These are phyloP conservation scores for Camelina sativa DNA, from an alignment of 345 rosid species.

Conservation along the genomic window DNA sequence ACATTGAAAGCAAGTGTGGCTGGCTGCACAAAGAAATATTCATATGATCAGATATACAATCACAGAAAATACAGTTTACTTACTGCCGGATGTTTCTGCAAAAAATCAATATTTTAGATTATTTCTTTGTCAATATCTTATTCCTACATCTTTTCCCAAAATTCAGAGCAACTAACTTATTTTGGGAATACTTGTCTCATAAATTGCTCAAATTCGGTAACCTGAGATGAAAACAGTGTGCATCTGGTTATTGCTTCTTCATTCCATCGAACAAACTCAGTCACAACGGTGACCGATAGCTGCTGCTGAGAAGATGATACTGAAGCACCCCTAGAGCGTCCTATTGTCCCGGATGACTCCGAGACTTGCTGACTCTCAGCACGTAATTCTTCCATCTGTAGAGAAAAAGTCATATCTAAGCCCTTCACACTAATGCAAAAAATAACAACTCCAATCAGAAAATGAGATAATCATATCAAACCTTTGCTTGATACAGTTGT, in stretches of 20 bases:
- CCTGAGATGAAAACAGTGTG: slow-evolving; percentile 87
- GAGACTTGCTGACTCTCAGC: slow-evolving; percentile 78
- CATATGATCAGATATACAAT: slow-evolving; percentile 27
- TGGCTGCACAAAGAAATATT: slow-evolving; percentile 59
- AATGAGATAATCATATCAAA: slow-evolving; percentile 37
- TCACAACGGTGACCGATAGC: slow-evolving; percentile 97
- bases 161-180: slow-evolving; percentile 21
- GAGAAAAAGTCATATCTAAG: slow-evolving; percentile 33
- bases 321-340: slow-evolving; percentile 91
- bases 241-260: slow-evolving; percentile 99
- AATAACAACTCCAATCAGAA: slow-evolving; percentile 15
- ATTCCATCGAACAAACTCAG: slow-evolving; percentile 97
- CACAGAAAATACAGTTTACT: slow-evolving; percentile 16
- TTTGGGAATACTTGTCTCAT: neutral
- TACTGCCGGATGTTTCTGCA: slow-evolving; percentile 9
- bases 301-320: slow-evolving; percentile 80
- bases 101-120: neutral
- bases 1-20: slow-evolving; percentile 80
- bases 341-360: slow-evolving; percentile 87
- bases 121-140: slow-evolving; percentile 24
- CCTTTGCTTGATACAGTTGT: slow-evolving; percentile 92
- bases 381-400: slow-evolving; percentile 90
- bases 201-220: slow-evolving; percentile 41
- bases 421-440: slow-evolving; percentile 18
- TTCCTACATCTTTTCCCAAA: neutral